Evolutionary conservation across 2,329 filamentous ascomycete genomes (phyloP).

Genomic region (Cordyceps sp.): DNA sequence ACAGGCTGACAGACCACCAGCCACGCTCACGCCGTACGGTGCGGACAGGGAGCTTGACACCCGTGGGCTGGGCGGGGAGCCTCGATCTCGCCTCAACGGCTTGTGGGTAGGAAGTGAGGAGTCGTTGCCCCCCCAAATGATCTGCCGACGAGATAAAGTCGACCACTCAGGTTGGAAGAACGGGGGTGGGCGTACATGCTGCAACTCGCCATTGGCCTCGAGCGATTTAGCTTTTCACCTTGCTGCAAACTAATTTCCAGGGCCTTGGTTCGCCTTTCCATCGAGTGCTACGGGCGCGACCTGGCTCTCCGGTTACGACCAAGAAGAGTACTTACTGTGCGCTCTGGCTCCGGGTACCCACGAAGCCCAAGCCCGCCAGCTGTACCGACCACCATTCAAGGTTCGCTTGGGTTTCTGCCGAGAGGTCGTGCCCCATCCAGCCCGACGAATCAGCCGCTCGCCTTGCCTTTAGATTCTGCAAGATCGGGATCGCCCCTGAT

Average conservation of each 20-base stretch:
- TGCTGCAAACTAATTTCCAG: neutral
- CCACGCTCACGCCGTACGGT: too few relatives aligned
- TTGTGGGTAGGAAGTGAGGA: too few relatives aligned
- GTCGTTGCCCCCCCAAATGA: neutral
- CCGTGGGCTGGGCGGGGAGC: too few relatives aligned
- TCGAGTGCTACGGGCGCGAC: neutral
- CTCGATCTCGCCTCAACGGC: too few relatives aligned
- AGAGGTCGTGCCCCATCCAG: neutral
- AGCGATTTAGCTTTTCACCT: neutral
- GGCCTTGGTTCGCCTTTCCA: neutral
- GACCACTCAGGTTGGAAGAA: neutral
- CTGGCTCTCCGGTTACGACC: too few relatives aligned
- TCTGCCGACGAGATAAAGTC: neutral
- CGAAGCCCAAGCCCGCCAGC: too few relatives aligned
- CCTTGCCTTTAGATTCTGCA: neutral
- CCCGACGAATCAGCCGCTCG: neutral
- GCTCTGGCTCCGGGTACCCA: too few relatives aligned
- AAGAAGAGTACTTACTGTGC: too few relatives aligned
- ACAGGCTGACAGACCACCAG: too few relatives aligned
- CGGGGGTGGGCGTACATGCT: neutral
- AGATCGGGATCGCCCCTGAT: conserved; percentile 1
- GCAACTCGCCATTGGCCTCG: neutral
- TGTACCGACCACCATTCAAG: too few relatives aligned
- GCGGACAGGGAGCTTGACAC: too few relatives aligned
- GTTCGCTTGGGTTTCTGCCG: neutral